Evolutionary conservation across 2,329 filamentous ascomycete genomes (phyloP).

Genomic region (Ophiostoma himal-ulmi): DNA sequence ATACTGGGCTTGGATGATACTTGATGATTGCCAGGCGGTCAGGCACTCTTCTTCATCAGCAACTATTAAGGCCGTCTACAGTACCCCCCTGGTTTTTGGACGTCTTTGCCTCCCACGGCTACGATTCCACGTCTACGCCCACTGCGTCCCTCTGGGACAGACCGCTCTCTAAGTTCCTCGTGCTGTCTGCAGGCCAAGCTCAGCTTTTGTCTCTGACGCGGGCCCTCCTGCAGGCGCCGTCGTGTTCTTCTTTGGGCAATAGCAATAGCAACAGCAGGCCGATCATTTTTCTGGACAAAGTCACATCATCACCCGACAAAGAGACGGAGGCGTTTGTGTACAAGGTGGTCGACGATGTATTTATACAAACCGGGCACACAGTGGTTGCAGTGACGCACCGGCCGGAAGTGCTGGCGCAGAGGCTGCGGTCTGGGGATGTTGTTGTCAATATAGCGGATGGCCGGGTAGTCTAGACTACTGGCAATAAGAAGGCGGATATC

Average conservation of each 20-base stretch:
- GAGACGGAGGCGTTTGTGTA: no score
- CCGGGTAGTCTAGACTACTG: no score
- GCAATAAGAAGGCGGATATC: no score
- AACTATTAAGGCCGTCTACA: no score
- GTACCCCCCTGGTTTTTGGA: not conserved
- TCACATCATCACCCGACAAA: not conserved
- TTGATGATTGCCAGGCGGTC: conserved; percentile 33
- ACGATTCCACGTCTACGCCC: not conserved
- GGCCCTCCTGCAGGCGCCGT: conserved; percentile 20
- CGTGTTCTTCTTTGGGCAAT: not conserved
- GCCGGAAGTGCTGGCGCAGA: not conserved
- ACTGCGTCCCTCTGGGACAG: conserved; percentile 14
- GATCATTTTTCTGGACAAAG: not conserved
- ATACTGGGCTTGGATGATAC: conserved; percentile 8
- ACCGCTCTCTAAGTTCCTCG: conserved; percentile 19
- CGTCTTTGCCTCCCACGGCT: not conserved
- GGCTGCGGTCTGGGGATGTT: not conserved
- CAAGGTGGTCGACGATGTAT: not conserved
- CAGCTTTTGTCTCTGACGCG: conserved; percentile 24
- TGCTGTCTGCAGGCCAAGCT: conserved; percentile 23
- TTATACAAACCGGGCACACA: not conserved
- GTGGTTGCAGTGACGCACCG: not conserved
- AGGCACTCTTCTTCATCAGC: not conserved
- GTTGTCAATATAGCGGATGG: not conserved
- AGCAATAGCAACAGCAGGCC: not conserved